phyloP scores from a whole-genome alignment of 306 rosid genomes.

The Rosa chinensis region DNA sequence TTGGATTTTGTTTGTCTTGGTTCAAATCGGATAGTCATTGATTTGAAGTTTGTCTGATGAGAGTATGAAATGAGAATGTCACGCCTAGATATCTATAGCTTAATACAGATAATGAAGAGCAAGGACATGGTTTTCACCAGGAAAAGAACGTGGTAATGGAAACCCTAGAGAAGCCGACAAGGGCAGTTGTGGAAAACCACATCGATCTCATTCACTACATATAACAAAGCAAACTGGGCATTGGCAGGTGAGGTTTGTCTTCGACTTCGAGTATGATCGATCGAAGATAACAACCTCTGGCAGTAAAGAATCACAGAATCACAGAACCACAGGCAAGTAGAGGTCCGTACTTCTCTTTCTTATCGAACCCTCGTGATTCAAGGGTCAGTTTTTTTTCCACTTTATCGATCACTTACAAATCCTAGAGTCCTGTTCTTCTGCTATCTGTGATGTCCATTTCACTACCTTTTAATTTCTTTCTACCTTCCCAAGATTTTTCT shows the following conservation, averaged over 20 bases:
- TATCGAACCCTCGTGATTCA: conserved; percentile 59
- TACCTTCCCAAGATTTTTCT: conserved; percentile 38
- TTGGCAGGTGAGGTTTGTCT: conserved; percentile 47
- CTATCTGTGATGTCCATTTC: conserved; percentile 30
- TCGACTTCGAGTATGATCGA: conserved; percentile 30
- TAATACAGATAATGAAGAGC: neutral
- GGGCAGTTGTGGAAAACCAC: conserved; percentile 29
- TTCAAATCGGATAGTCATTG: neutral
- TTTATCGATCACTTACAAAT: conserved; percentile 39
- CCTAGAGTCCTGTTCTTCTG: conserved; percentile 33
- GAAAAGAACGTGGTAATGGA: conserved; percentile 4
- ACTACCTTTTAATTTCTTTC: conserved; percentile 25
- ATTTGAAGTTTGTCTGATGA: neutral
- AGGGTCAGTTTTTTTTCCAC: conserved; percentile 51
- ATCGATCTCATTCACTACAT: neutral
- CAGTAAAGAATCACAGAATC: conserved; percentile 50
- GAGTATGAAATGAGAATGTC: neutral
- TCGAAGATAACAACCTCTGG: conserved; percentile 79
- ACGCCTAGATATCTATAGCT: neutral
- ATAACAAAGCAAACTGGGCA: conserved; percentile 9
- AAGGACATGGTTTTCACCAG: conserved; percentile 18
- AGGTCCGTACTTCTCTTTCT: conserved; percentile 44
- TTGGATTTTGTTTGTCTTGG: neutral
- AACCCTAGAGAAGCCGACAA: conserved; percentile 18
- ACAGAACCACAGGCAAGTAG: conserved; percentile 48